Percentiles rank a stretch among this genome's conserved stretches.
Evolutionary conservation across 805 yeast species (phyloP).

Genomic region (Metschnikowia gruessii): DNA sequence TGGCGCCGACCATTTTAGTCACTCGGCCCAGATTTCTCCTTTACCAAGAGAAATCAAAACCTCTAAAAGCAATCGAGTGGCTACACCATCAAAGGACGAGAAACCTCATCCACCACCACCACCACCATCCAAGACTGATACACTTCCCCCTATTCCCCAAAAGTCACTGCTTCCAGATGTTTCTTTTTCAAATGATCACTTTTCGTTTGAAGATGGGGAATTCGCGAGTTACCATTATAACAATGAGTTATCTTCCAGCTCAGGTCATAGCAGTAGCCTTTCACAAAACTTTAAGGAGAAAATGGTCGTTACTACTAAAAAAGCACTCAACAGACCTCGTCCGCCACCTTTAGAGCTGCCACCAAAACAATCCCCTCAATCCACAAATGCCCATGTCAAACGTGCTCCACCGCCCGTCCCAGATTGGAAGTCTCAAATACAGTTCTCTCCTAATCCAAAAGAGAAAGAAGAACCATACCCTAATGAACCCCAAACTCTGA

Average conservation of each 20-base stretch:
- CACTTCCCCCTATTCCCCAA: constrained; percentile 21
- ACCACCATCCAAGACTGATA: constrained; percentile 21
- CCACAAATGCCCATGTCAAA: background rate
- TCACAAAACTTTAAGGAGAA: constrained; percentile 7
- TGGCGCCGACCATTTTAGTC: constrained; percentile 2
- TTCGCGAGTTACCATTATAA: background rate
- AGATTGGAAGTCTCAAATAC: background rate
- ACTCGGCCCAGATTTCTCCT: constrained; percentile 13
- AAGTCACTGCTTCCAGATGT: constrained; percentile 13
- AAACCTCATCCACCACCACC: constrained; percentile 17
- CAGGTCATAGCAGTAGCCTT: constrained; percentile 5
- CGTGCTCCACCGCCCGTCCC: background rate
- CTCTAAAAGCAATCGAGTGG: background rate
- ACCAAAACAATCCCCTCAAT: background rate
- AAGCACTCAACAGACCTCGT: constrained; percentile 11
- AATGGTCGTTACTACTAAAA: constrained; percentile 2
- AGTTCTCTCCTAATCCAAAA: background rate
- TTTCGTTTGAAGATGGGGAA: constrained; percentile 8
- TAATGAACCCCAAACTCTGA: background rate
- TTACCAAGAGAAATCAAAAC: background rate
- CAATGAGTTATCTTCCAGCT: constrained; percentile 1
- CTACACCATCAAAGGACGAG: background rate
- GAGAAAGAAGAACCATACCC: background rate
- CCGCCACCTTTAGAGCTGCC: constrained; percentile 18
- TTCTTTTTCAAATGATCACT: constrained; percentile 8